Percentiles rank a stretch among this genome's conserved stretches.
Evolutionary conservation across 768 basidiomycete genomes (phyloP).

Genomic region (Strobilomyces dryophilus): DNA sequence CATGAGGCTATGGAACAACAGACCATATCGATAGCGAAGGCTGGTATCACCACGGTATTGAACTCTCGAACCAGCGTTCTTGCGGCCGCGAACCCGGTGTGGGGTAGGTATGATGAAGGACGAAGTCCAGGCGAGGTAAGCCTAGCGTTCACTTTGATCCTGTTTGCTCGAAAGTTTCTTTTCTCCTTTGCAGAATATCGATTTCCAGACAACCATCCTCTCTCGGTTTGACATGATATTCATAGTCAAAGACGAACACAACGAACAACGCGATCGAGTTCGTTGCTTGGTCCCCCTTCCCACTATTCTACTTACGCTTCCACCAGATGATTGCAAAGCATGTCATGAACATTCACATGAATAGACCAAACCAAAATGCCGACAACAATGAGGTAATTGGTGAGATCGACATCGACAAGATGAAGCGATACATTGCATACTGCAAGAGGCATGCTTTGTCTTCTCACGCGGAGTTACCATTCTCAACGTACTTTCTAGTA

Average conservation of each 20-base stretch:
- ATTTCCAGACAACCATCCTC: conserved; percentile 96
- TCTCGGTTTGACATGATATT: conserved; percentile 99
- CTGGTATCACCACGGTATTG: conserved; percentile 95
- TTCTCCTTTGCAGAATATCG: conserved; percentile 61
- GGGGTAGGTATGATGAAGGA: conserved; percentile 96
- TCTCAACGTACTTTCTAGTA: conserved; percentile 43
- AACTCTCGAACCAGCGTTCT: conserved; percentile 95
- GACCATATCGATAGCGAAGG: conserved; percentile 98
- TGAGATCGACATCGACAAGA: conserved; percentile 95
- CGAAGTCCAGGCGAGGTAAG: conserved; percentile 89
- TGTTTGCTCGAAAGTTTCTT: neutral
- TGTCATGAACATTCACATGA: conserved; percentile 99
- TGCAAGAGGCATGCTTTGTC: conserved; percentile 73
- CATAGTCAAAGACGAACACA: conserved; percentile 97
- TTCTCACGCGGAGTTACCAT: neutral
- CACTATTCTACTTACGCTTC: neutral
- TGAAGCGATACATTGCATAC: conserved; percentile 96
- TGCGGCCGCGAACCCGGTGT: conserved; percentile 97
- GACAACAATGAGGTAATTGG: conserved; percentile 68
- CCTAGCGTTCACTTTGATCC: neutral
- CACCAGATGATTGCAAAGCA: conserved; percentile 88
- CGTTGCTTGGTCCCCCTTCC: conserved; percentile 18
- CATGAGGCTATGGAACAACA: conserved; percentile 99
- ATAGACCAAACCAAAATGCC: conserved; percentile 61
- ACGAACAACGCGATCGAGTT: conserved; percentile 88